Conservation (phyloP, 805 yeast genomes). For the Metschnikowia cerradonensis region DNA sequence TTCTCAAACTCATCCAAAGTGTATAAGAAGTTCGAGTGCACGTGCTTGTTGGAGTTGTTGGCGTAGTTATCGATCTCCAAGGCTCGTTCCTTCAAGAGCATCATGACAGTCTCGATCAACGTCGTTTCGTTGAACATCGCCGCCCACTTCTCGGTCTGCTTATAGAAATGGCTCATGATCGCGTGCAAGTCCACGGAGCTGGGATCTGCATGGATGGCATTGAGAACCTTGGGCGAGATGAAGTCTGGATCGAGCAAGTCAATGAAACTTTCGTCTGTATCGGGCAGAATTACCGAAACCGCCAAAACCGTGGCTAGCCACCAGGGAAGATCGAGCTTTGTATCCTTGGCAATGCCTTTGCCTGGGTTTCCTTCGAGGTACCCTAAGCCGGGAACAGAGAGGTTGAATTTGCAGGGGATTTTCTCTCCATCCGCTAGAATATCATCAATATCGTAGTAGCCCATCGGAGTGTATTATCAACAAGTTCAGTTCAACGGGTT, state of each 20-base stretch:
- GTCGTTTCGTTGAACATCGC: conserved; percentile 62
- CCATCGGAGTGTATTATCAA: conserved; percentile 7
- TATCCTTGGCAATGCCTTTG: conserved; percentile 50
- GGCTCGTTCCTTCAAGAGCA: conserved; percentile 61
- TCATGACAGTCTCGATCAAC: conserved; percentile 46
- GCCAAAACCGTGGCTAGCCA: conserved; percentile 88
- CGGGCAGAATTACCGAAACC: conserved; percentile 30
- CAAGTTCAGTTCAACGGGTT: background rate
- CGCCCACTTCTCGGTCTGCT: conserved; percentile 74
- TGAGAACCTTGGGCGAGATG: conserved; percentile 59
- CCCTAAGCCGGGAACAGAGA: conserved; percentile 82
- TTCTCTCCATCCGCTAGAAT: conserved; percentile 67
- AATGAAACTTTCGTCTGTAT: conserved; percentile 49
- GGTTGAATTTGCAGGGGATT: conserved; percentile 75
- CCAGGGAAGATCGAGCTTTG: conserved; percentile 74
- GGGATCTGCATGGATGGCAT: conserved; percentile 78
- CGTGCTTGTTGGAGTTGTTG: conserved; percentile 45
- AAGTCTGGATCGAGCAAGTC: conserved; percentile 70
- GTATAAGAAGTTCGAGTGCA: conserved; percentile 50
- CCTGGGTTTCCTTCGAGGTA: conserved; percentile 78
- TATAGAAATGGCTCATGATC: conserved; percentile 63
- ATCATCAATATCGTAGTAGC: conserved; percentile 74
- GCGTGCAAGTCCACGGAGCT: conserved; percentile 61
- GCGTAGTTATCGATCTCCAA: conserved; percentile 72
- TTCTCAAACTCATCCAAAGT: conserved; percentile 78